These are phyloP conservation scores for Aspergillus diversus DNA, from an alignment of 495 filamentous ascomycete genomes.

Conservation along the genomic window DNA sequence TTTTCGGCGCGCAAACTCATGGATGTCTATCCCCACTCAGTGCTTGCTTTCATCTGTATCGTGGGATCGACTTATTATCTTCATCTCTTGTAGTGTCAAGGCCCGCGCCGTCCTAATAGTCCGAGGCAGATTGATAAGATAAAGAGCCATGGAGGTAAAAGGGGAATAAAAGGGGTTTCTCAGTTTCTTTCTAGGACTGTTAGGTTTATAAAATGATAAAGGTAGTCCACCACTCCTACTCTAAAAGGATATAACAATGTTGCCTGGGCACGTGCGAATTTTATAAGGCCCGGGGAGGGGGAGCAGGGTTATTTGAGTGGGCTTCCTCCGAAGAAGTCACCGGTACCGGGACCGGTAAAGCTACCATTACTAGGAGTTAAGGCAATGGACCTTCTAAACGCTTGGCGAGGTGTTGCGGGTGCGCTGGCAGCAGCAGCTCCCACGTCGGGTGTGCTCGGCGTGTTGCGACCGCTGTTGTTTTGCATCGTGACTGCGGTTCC, in stretches of 20 bases:
- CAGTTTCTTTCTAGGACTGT: background rate
- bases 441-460: constrained; percentile 44
- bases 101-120: constrained; percentile 86
- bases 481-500: constrained; percentile 50
- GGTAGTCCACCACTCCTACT: too few species aligned
- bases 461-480: constrained; percentile 49
- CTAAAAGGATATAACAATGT: too few species aligned
- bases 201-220: background rate
- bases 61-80: constrained; percentile 27
- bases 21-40: constrained; percentile 47
- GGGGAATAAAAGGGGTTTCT: background rate
- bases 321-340: constrained; percentile 49
- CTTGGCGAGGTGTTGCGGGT: constrained; percentile 48
- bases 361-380: constrained; percentile 52
- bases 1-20: constrained; percentile 75
- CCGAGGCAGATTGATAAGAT: too few species aligned
- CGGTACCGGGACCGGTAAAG: constrained; percentile 44
- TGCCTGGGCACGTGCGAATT: background rate
- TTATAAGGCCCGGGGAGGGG: constrained; percentile 2
- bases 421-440: constrained; percentile 35
- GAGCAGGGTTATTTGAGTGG: constrained; percentile 39
- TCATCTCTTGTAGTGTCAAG: constrained; percentile 53
- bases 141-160: too few species aligned
- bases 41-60: constrained; percentile 27
- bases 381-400: constrained; percentile 50